Evolutionary conservation across 2,329 filamentous ascomycete genomes (phyloP).

Genomic region (Onygena corvina): DNA sequence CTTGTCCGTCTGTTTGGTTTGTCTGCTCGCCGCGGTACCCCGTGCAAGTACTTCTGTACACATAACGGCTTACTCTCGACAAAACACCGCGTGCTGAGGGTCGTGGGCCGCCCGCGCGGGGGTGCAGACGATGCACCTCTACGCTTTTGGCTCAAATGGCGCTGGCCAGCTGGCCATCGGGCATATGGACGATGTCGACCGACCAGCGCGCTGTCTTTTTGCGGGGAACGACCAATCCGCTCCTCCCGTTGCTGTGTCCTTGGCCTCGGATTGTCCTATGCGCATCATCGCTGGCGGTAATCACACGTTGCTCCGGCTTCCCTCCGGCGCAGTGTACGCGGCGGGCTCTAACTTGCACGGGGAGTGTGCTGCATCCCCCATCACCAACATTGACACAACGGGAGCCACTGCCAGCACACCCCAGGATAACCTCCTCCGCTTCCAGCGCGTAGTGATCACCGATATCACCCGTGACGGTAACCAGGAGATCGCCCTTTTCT

Average conservation of each 20-base stretch:
- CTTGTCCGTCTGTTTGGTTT: not conserved
- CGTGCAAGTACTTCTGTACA: not conserved
- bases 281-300: conserved; percentile 61
- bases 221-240: not conserved
- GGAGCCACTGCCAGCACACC: no score
- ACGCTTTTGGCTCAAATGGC: conserved; percentile 64
- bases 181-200: conserved; percentile 58
- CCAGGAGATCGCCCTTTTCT: conserved; percentile 23
- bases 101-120: not conserved
- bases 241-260: conserved; percentile 16
- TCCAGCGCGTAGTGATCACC: conserved; percentile 20
- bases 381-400: no score
- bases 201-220: conserved; percentile 53
- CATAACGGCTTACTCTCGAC: no score
- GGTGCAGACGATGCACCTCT: conserved; percentile 37
- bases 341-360: conserved; percentile 49
- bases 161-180: conserved; percentile 62
- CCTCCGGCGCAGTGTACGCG: conserved; percentile 49
- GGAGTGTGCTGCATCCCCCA: conserved; percentile 26
- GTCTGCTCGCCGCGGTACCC: not conserved
- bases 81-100: not conserved
- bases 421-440: conserved; percentile 18
- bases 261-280: conserved; percentile 12
- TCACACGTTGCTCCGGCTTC: conserved; percentile 64
- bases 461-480: conserved; percentile 6